Evolutionary conservation across 1,284 basidiomycete species (phyloP), one percentile per base, ranked within the genome.

Genomic region (Caloboletus firmus): DNA sequence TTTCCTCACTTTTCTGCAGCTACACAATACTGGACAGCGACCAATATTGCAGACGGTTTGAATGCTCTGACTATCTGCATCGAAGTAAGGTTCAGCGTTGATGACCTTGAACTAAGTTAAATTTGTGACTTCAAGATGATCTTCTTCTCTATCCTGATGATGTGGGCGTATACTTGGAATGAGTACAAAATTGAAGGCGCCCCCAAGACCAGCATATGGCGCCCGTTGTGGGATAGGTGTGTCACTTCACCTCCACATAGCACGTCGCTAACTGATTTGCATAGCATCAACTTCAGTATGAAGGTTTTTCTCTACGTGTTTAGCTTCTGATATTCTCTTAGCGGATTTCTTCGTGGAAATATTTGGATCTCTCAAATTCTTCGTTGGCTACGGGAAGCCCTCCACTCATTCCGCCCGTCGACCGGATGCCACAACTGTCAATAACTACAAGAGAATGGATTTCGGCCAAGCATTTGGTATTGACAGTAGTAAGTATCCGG

Each of bases 41-140:
- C 84, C 2, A 91, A 91, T 62, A 81, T 95, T 51, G 80, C 91
- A 1, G 82, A 95, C 58, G 93, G 93, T 0, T 69, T 95, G 34
- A 89, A 85, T 56, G 91, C 93, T 0, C 77, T 96, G 15, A 76
- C 87, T 13, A 93, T 84, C 15, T 91, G 89, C 58, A 82, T 94
- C 43, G 93, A 95, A 79, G 89, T 89, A 56, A 31, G 64, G 51
- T 41, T 20, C 17, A 24, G 41, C 12, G 18, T 49, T 7, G 36
- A 17, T 32, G 13, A 12, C 18, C 28, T 35, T 18, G 34, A 24
- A 13, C 8, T 12, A 31, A 18, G 28, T 41, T 61, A 31, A 53
- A 64, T 47, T 13, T 22, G 9, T 32, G 9, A 28, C 24, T 46
- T 20, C 1, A 56, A 85, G 86, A 93, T 93, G 91, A 85, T 94